Evolutionary conservation across 306 rosid species (phyloP).

Genomic region (Styphnolobium japonicum): DNA sequence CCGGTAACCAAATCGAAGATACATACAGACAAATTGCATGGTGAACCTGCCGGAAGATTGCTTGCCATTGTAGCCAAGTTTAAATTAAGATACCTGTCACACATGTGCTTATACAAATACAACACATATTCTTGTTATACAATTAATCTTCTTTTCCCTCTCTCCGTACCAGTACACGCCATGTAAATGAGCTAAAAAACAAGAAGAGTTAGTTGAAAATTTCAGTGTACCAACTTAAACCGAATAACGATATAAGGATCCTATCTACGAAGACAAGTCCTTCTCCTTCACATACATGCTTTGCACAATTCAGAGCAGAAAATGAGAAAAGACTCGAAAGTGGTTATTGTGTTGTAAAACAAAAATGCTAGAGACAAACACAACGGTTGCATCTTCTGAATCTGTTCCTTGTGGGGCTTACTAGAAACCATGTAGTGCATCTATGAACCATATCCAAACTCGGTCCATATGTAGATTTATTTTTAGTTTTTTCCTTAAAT

Average conservation of each 20-base stretch:
- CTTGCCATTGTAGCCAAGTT: conserved; percentile 19
- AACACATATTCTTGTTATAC: conserved; percentile 11
- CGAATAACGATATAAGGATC: conserved; percentile 9
- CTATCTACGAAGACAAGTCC: neutral
- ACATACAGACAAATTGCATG: neutral
- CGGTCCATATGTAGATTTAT: neutral
- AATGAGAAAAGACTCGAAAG: neutral
- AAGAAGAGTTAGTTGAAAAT: conserved; percentile 18
- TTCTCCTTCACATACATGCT: conserved; percentile 7
- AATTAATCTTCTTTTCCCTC: neutral
- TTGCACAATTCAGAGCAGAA: neutral
- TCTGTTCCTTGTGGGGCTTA: conserved; percentile 7
- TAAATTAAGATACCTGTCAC: neutral
- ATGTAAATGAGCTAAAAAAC: neutral
- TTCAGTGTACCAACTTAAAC: conserved; percentile 3
- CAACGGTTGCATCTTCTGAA: conserved; percentile 14
- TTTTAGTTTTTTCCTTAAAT: neutral
- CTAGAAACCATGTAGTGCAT: neutral
- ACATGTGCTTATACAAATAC: conserved; percentile 25
- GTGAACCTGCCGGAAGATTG: conserved; percentile 20
- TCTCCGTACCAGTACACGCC: neutral
- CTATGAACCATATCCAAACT: neutral
- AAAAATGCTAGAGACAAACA: conserved; percentile 5
- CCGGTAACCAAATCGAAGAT: neutral
- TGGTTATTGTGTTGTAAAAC: neutral